These are phyloP conservation scores for Entomortierella chlamydospora DNA, from an alignment of 192 early-diverging fungal species.

Conservation along the genomic window DNA sequence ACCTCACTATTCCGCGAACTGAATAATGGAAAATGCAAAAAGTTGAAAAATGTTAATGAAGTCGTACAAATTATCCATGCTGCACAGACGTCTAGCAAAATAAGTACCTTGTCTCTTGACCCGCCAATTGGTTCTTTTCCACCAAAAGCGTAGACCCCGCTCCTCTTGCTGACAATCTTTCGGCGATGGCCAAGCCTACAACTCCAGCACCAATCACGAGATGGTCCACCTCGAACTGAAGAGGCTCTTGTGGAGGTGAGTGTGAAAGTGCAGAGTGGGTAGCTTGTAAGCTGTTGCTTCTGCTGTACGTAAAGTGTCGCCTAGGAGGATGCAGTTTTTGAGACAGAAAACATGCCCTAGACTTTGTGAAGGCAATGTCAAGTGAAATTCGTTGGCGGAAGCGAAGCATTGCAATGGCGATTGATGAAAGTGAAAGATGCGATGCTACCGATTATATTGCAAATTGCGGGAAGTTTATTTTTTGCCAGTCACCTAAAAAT, in stretches of 20 bases:
- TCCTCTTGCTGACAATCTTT: constrained; percentile 63
- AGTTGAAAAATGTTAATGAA: too few relatives aligned
- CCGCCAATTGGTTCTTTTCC: constrained; percentile 72
- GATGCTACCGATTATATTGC: too few relatives aligned
- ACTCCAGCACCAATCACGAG: constrained; percentile 85
- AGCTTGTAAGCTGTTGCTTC: neutral
- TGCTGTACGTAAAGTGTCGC: neutral
- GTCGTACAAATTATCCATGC: too few relatives aligned
- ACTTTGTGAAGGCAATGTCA: too few relatives aligned
- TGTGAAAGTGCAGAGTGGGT: neutral
- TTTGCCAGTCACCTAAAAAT: neutral
- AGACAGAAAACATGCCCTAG: too few relatives aligned
- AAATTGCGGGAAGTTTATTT: too few relatives aligned
- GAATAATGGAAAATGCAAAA: too few relatives aligned
- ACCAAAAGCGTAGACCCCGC: constrained; percentile 68
- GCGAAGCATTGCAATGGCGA: too few relatives aligned
- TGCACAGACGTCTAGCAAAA: neutral
- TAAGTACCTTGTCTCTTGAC: constrained; percentile 75
- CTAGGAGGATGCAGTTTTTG: too few relatives aligned
- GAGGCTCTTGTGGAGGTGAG: neutral
- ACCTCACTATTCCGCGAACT: constrained; percentile 90
- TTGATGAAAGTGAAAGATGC: too few relatives aligned
- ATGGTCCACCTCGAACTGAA: constrained; percentile 71
- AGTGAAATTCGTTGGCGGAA: too few relatives aligned
- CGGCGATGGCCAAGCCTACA: constrained; percentile 82